phyloP scores from a whole-genome alignment of 2,329 filamentous ascomycete species.

The Westerdykella ornata region DNA sequence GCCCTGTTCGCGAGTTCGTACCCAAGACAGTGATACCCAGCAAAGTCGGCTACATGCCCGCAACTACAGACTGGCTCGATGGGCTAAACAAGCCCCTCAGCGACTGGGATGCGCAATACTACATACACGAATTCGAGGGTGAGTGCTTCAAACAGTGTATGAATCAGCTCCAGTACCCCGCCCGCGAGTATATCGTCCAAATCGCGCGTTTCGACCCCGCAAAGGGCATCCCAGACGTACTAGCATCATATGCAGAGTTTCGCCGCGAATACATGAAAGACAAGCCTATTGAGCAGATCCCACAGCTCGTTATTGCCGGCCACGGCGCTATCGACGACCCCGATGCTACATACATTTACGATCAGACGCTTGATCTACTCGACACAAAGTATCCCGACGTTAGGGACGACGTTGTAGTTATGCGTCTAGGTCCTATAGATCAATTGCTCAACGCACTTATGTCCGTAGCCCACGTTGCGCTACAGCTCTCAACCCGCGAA shows the following conservation, averaged over 20 bases:
- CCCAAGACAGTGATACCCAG: constrained; percentile 59
- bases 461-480: constrained; percentile 62
- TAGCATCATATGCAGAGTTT: constrained; percentile 69
- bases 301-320: constrained; percentile 72
- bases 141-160: constrained; percentile 55
- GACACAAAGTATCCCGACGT: constrained; percentile 50
- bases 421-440: constrained; percentile 70
- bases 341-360: constrained; percentile 65
- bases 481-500: constrained; percentile 75
- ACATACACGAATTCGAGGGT: constrained; percentile 63
- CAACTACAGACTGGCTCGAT: constrained; percentile 78
- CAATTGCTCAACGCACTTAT: constrained; percentile 73
- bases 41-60: constrained; percentile 68
- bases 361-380: constrained; percentile 62
- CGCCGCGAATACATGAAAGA: constrained; percentile 54
- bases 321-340: constrained; percentile 78
- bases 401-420: constrained; percentile 59
- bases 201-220: constrained; percentile 77
- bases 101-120: constrained; percentile 65
- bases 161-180: constrained; percentile 53
- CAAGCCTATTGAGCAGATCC: constrained; percentile 46
- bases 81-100: constrained; percentile 70
- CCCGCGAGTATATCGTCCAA: constrained; percentile 68
- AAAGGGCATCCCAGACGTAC: constrained; percentile 72
- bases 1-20: constrained; percentile 66